Conservation (phyloP, 2,329 filamentous ascomycete genomes). For the Iodosphaeria phyllophila region DNA sequence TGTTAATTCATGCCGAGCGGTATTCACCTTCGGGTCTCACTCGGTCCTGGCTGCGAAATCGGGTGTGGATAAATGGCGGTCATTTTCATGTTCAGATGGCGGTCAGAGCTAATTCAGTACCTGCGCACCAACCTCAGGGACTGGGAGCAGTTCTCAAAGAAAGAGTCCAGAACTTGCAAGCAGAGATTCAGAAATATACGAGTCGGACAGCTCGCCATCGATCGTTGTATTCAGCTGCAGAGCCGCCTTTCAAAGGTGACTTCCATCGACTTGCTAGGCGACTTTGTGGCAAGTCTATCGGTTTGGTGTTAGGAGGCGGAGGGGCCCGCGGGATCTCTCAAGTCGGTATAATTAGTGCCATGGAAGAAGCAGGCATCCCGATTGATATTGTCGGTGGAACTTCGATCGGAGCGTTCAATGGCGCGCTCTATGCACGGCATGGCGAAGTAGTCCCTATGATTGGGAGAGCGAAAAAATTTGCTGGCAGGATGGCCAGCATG, state of each 20-base stretch:
- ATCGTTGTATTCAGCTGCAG: constrained; percentile 75
- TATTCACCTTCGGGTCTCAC: constrained; percentile 76
- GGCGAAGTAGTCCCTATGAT: constrained; percentile 96
- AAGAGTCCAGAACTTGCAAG: constrained; percentile 82
- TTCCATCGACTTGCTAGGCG: constrained; percentile 84
- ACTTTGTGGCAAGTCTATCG: constrained; percentile 85
- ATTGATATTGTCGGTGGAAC: constrained; percentile 93
- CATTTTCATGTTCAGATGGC: constrained; percentile 97
- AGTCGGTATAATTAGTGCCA: constrained; percentile 79
- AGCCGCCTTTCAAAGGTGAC: constrained; percentile 88
- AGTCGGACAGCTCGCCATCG: constrained; percentile 79
- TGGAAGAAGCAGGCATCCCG: constrained; percentile 91
- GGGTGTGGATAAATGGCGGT: constrained; percentile 94
- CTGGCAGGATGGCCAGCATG: constrained; percentile 95
- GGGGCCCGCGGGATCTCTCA: constrained; percentile 85
- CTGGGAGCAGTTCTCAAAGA: constrained; percentile 80
- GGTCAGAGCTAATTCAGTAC: constrained; percentile 58
- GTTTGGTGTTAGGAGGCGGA: constrained; percentile 82
- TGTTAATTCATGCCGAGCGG: constrained; percentile 74
- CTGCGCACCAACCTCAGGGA: constrained; percentile 58
- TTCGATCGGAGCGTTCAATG: constrained; percentile 90
- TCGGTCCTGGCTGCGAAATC: constrained; percentile 74
- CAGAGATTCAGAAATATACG: constrained; percentile 96
- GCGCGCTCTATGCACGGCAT: constrained; percentile 85
- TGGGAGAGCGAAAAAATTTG: constrained; percentile 90